A percentile compares a stretch with the other conserved stretches of the same genome.
Conservation (phyloP, 2,329 filamentous ascomycete genomes). For the Aspergillus sp. region DNA sequence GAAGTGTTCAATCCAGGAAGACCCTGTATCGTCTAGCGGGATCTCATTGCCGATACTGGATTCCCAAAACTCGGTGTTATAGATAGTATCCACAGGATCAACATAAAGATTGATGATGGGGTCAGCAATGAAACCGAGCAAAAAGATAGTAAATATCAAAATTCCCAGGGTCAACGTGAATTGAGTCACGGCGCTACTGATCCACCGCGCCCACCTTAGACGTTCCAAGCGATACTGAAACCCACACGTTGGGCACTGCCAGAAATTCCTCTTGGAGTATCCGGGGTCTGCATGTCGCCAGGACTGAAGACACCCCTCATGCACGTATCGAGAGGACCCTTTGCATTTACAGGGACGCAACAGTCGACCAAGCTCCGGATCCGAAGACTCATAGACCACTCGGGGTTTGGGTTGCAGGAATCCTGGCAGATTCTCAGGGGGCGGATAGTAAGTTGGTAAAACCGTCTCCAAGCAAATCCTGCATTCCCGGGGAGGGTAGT, state of each 20-base stretch:
- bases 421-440: slow-evolving; percentile 46
- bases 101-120: slow-evolving; percentile 84
- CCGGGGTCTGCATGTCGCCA: slow-evolving; percentile 71
- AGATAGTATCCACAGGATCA: slow-evolving; percentile 61
- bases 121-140: slow-evolving; percentile 85
- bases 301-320: slow-evolving; percentile 76
- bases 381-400: slow-evolving; percentile 65
- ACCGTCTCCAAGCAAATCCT: slow-evolving; percentile 80
- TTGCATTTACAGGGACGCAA: slow-evolving; percentile 89
- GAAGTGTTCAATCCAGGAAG: slow-evolving; percentile 75
- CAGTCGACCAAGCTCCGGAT: slow-evolving; percentile 64
- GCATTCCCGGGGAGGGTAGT: slow-evolving; percentile 67
- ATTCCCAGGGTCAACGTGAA: slow-evolving; percentile 63
- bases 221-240: slow-evolving; percentile 75
- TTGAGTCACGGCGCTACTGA: slow-evolving; percentile 60
- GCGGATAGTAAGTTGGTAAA: slow-evolving; percentile 50
- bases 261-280: slow-evolving; percentile 61
- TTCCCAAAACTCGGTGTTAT: slow-evolving; percentile 39
- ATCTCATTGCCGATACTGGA: slow-evolving; percentile 28
- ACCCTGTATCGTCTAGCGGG: slow-evolving; percentile 39
- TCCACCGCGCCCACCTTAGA: slow-evolving; percentile 63
- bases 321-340: slow-evolving; percentile 86
- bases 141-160: slow-evolving; percentile 63
- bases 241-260: slow-evolving; percentile 78
- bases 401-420: slow-evolving; percentile 50